A percentile compares a stretch with the other conserved stretches of the same genome.
These are phyloP conservation scores for Phylloporus sp. DNA, from an alignment of 768 basidiomycete species.

Conservation along the genomic window DNA sequence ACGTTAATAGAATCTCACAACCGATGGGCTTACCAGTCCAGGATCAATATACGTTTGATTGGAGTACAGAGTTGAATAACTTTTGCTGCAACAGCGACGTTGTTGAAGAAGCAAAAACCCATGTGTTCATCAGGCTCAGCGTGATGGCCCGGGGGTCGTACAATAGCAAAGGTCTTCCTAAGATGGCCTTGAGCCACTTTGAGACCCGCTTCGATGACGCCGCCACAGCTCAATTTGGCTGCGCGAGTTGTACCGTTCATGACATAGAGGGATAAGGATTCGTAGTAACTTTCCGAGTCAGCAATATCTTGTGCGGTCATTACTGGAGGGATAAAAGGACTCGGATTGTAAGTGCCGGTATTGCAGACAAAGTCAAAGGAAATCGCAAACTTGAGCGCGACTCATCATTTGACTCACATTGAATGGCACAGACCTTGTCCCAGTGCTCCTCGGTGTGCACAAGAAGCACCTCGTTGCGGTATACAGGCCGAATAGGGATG, in stretches of 20 bases:
- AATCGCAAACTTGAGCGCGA: neutral
- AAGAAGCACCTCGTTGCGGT: conserved; percentile 73
- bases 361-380: neutral
- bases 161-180: conserved; percentile 88
- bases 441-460: conserved; percentile 91
- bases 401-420: conserved; percentile 64
- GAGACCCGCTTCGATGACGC: conserved; percentile 85
- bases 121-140: conserved; percentile 97
- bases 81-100: conserved; percentile 87
- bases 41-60: conserved; percentile 78
- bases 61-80: conserved; percentile 68
- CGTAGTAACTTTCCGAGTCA: conserved; percentile 79
- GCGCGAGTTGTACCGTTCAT: conserved; percentile 78
- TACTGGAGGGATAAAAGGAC: conserved; percentile 38
- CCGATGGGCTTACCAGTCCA: conserved; percentile 78
- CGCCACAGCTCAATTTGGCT: conserved; percentile 87
- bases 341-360: conserved; percentile 14
- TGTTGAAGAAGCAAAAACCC: conserved; percentile 99
- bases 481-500: conserved; percentile 69
- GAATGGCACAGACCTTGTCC: conserved; percentile 82
- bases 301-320: conserved; percentile 71
- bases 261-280: conserved; percentile 89
- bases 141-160: conserved; percentile 96
- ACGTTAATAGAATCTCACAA: conserved; percentile 3
- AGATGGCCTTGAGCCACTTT: conserved; percentile 79